A percentile compares a stretch with the other conserved stretches of the same genome.
Conservation (phyloP, 2,329 filamentous ascomycete genomes). For the Dothistroma pini region DNA sequence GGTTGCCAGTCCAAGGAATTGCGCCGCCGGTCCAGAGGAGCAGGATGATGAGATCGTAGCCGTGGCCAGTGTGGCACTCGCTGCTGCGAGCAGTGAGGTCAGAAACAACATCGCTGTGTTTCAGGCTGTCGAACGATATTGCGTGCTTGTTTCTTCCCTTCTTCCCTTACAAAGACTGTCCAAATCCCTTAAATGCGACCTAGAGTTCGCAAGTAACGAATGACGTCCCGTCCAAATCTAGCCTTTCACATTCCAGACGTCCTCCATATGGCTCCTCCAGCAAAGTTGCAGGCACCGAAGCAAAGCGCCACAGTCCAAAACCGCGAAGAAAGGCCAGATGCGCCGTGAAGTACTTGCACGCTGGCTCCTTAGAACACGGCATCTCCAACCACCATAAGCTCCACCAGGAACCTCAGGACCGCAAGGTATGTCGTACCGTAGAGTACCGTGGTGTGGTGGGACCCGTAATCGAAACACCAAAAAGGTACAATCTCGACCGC, state of each 20-base stretch:
- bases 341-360: neutral
- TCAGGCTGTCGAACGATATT: neutral
- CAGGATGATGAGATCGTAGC: conserved; percentile 6
- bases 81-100: neutral
- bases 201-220: neutral
- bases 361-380: neutral
- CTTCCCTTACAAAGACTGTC: neutral
- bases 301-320: neutral
- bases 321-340: neutral
- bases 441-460: no score
- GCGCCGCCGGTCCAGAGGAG: conserved; percentile 3
- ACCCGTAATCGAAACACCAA: neutral
- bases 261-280: neutral
- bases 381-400: neutral
- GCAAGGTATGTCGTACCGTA: neutral
- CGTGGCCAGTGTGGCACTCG: conserved; percentile 4
- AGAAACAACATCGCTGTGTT: neutral
- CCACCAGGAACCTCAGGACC: neutral
- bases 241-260: neutral
- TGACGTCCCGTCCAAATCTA: neutral
- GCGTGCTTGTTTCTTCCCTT: neutral
- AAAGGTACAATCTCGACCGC: neutral
- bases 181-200: neutral
- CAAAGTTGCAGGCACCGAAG: neutral
- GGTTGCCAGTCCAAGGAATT: conserved; percentile 9